Percentiles rank a stretch among this genome's conserved stretches.
These are phyloP conservation scores for Gentiana straminea DNA, from an alignment of 257 asterid genomes.

Conservation along the genomic window DNA sequence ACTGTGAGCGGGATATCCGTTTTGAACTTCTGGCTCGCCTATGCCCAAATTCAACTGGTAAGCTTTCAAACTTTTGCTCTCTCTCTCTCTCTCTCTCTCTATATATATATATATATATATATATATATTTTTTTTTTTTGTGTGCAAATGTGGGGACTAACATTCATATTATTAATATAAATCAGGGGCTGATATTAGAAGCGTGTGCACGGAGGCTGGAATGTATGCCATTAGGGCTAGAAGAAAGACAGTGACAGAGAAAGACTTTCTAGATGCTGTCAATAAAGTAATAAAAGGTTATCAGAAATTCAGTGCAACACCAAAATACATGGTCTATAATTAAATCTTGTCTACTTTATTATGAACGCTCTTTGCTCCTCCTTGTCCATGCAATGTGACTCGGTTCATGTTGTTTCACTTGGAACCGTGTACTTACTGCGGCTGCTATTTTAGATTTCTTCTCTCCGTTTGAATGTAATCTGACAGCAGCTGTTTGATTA, in stretches of 20 bases:
- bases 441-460: too few species aligned
- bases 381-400: too few species aligned
- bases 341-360: conserved; percentile 8
- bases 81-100: not conserved
- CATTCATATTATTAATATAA: not conserved
- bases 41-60: conserved; percentile 90
- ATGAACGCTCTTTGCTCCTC: too few species aligned
- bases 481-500: too few species aligned
- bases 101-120: too few species aligned
- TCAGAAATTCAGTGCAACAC: conserved; percentile 90
- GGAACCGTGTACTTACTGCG: too few species aligned
- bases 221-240: conserved; percentile 85
- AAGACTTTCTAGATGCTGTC: conserved; percentile 84
- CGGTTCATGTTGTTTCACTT: too few species aligned
- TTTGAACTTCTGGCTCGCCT: conserved; percentile 81
- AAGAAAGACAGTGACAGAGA: conserved; percentile 85
- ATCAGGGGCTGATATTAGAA: conserved; percentile 81
- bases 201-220: conserved; percentile 94
- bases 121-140: not conserved
- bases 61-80: conserved; percentile 6
- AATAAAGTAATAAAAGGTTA: conserved; percentile 89
- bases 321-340: conserved; percentile 86
- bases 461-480: too few species aligned
- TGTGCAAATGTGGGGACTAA: not conserved
- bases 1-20: conserved; percentile 65